Base-by-base conservation (phyloP, 805 yeast genomes). In the Myxozyma nipponensis region DNA sequence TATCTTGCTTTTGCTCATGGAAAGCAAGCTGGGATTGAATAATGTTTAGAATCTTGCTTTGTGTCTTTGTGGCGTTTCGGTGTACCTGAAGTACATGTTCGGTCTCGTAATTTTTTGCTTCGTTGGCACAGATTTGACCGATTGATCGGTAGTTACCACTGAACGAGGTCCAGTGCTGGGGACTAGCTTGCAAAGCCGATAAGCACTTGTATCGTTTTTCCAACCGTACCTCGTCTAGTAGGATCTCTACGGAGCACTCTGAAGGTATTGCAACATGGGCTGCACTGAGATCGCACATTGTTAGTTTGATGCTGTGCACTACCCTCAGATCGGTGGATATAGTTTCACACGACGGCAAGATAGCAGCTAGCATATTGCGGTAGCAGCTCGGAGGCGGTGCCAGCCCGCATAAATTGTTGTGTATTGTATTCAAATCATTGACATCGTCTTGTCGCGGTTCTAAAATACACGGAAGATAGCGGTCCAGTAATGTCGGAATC, bases 101-200 rank as follows among this genome's bases (percentile, higher is more conserved):
- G 40, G 40, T 43, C 18, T 54, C 58, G 39, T 54, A 44, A 36
- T 47, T 40, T 25, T 24, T 24, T 25, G 50, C 28, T 22, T 54
- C 58, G 19, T 53, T 49, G 7, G 45, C 30, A 24, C 62, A 58
- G 13, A 58, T 21, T 6, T 52, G 41, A 19, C 47, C 52, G 30
- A 58, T 42, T 7, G 61, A 45, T 22, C 57, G 43, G 39, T 55
- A 56, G 23, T 58, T 58, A 6, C 57, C 59, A 39, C 60, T 58
- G 35, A 58, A 58, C 7, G 62, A 58, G 2, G 62, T 55, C 62
- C 62, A 58, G 43, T 52, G 44, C 40, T 58, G 62, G 6, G 62
- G 61, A 24, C 49, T 41, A 6, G 30, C 35, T 22, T 55, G 38
- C 34, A 58, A 25, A 18, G 30, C 46, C 18, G 23, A 25, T 22